These are phyloP conservation scores for Botryotinia calthae DNA, from an alignment of 2,329 filamentous ascomycete species.

Conservation along the genomic window DNA sequence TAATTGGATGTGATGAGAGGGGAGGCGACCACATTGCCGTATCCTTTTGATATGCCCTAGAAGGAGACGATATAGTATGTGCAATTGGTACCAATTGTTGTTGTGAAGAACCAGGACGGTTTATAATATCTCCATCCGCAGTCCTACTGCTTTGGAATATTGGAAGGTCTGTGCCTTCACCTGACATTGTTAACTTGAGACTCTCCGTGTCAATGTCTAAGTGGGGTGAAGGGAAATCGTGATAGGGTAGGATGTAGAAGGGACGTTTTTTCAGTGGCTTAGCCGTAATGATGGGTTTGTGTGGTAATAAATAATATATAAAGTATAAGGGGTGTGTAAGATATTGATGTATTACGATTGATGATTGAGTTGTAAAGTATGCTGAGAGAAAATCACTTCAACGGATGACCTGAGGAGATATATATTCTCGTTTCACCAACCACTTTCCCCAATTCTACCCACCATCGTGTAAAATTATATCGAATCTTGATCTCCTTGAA, in stretches of 20 bases:
- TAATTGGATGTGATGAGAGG: slow-evolving; percentile 15
- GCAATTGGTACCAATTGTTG: slow-evolving; percentile 1
- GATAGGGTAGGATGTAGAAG: slow-evolving; percentile 7
- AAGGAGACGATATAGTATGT: background rate
- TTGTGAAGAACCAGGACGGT: slow-evolving; percentile 8
- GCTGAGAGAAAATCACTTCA: background rate
- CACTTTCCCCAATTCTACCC: slow-evolving; percentile 3
- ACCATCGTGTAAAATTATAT: slow-evolving; percentile 3
- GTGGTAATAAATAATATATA: background rate
- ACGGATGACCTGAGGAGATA: slow-evolving; percentile 8
- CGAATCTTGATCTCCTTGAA: slow-evolving; percentile 3
- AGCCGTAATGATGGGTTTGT: background rate
- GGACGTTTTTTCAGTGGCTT: slow-evolving; percentile 3
- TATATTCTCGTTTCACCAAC: slow-evolving; percentile 17
- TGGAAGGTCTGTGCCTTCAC: slow-evolving; percentile 13
- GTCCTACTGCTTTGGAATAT: background rate
- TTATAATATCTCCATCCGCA: slow-evolving; percentile 4
- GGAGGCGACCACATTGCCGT: slow-evolving; percentile 14
- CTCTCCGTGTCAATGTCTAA: slow-evolving; percentile 8
- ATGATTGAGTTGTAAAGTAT: slow-evolving; percentile 8
- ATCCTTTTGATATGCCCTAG: slow-evolving; percentile 6
- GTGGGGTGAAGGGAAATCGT: slow-evolving; percentile 1
- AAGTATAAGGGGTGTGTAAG: background rate
- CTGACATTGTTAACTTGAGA: slow-evolving; percentile 11
- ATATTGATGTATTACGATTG: slow-evolving; percentile 9